These are phyloP conservation scores for Bidens hawaiensis DNA, from an alignment of 140 eudicot genomes.

Conservation along the genomic window DNA sequence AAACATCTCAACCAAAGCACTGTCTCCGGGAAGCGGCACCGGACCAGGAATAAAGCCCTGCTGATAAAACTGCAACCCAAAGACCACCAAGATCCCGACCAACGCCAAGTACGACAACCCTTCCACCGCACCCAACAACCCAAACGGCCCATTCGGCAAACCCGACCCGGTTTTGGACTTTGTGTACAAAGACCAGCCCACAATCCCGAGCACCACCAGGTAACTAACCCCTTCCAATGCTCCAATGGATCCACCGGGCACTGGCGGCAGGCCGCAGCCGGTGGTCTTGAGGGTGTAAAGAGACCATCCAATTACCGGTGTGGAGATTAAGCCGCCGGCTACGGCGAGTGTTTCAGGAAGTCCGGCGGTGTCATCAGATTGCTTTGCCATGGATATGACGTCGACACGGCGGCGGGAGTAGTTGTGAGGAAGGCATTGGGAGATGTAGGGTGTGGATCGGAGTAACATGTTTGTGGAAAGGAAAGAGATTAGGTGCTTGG, in stretches of 20 bases:
- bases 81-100: conserved; percentile 71
- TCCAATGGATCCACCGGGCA: conserved; percentile 89
- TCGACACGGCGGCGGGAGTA: conserved; percentile 23
- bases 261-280: conserved; percentile 97
- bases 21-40: conserved; percentile 80
- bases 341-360: conserved; percentile 45
- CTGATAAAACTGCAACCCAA: conserved; percentile 66
- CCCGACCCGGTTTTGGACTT: conserved; percentile 89
- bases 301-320: conserved; percentile 89
- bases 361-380: conserved; percentile 22
- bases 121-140: conserved; percentile 90
- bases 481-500: conserved; percentile 4
- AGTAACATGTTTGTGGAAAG: conserved; percentile 32
- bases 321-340: conserved; percentile 55
- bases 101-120: conserved; percentile 79
- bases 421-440: not conserved
- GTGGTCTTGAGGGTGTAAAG: conserved; percentile 92
- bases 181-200: conserved; percentile 88
- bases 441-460: conserved; percentile 7
- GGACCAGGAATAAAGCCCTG: conserved; percentile 92
- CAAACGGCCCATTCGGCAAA: conserved; percentile 87
- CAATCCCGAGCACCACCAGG: conserved; percentile 68
- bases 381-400: conserved; percentile 45
- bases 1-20: conserved; percentile 61
- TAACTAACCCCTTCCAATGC: conserved; percentile 93